Evolutionary conservation across 306 rosid genomes (phyloP), one percentile per base, ranked within the genome.

Genomic region (Ammopiptanthus mongolicus): DNA sequence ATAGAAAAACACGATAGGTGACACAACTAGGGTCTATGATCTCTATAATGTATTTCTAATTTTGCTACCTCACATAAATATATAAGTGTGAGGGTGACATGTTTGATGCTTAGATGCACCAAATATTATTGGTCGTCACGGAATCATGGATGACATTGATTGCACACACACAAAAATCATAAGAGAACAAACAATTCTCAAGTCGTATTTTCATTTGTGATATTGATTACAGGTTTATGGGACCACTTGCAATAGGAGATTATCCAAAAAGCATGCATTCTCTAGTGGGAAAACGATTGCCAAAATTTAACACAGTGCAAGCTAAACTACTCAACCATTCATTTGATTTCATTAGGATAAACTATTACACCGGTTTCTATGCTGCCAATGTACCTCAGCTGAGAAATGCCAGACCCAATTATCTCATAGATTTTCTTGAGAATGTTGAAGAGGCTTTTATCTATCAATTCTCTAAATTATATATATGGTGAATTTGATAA

Each of bases 271-370:
- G 67, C 81, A 87, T 90, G 92, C 42, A 79, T 10, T 68, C 81
- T 13, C 46, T 81, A 1, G 75, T 89, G 0, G 89, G 90, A 44
- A 67, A 25, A 0, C 51, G 90, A 80, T 71, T 91, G 34, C 97
- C 93, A 0, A 71, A 53, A 18, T 91, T 89, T 68, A 53, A 89
- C 0, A 3, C 77, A 62, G 34, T 73, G 10, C 69, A 81, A 78
- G 44, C 82, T 0, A 42, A 17, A 11, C 52, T 76, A 15, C 4
- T 89, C 5, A 85, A 53, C 5, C 90, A 81, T 11, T 87, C 97
- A 13, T 84, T 81, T 33, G 93, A 91, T 73, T 89, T 89, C 50
- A n/a, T 91, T 34, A 90, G 97, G 48, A 39, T 91, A 14, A 91
- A 91, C 41, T 86, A 91, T 66, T 89, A 91, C 78, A 83, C 90